Evolutionary conservation across 148 eudicot genomes (phyloP).

Genomic region (Euryodendron excelsum): DNA sequence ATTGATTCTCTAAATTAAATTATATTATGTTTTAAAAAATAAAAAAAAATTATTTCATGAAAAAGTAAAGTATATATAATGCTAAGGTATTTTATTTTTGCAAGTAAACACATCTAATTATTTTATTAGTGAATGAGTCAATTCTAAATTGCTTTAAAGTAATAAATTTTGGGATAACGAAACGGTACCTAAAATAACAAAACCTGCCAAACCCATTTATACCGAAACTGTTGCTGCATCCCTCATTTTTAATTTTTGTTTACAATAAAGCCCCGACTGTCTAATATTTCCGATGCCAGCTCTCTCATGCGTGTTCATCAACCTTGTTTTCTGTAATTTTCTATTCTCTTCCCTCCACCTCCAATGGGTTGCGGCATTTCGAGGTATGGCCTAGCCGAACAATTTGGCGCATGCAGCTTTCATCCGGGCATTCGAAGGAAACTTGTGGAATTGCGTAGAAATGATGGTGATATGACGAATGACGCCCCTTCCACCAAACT

Average conservation of each 20-base stretch:
- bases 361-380: conserved; percentile 1
- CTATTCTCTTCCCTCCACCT: neutral
- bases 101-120: no score
- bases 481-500: neutral
- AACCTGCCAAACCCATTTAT: neutral
- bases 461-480: neutral
- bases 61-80: no score
- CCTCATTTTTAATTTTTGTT: neutral
- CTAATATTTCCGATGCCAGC: neutral
- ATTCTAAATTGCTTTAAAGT: no score
- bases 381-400: neutral
- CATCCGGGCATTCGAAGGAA: neutral
- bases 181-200: no score
- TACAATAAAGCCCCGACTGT: neutral
- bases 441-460: neutral
- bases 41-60: no score
- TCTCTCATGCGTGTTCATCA: neutral
- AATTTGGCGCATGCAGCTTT: neutral
- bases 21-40: no score
- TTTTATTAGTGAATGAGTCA: no score
- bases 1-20: no score
- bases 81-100: no score
- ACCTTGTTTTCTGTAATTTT: neutral
- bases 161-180: no score
- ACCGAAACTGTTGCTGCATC: neutral